Conservation (phyloP, 176 grass and related monocot genomes). For the Poa annua region DNA sequence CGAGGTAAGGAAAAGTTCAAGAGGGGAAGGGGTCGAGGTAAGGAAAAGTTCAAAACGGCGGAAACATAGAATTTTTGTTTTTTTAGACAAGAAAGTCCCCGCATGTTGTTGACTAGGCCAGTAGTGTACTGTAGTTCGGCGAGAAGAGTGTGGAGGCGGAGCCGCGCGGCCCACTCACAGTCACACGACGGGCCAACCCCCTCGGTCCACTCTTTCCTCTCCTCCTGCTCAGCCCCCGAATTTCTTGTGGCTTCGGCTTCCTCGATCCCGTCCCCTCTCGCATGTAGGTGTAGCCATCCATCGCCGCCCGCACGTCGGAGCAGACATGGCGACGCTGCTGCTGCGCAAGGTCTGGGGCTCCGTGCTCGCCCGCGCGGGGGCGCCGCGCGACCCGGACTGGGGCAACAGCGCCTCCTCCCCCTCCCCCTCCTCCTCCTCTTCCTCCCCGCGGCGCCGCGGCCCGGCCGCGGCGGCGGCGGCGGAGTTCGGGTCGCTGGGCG, state of each 20-base stretch:
- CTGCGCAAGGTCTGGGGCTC: conserved; percentile 77
- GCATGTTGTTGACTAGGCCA: too few species aligned
- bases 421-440: conserved; percentile 22
- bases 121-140: too few species aligned
- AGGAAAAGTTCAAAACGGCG: too few species aligned
- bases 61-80: too few species aligned
- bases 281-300: conserved; percentile 16
- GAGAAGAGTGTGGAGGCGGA: too few species aligned
- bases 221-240: too few species aligned
- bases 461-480: background rate
- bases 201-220: too few species aligned
- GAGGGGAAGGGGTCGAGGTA: too few species aligned
- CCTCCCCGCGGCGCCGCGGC: conserved; percentile 28
- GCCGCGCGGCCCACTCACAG: background rate
- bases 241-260: background rate
- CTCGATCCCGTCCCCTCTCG: background rate
- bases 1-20: too few species aligned
- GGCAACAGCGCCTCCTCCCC: background rate
- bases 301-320: background rate
- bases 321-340: conserved; percentile 63
- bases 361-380: conserved; percentile 52
- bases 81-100: too few species aligned
- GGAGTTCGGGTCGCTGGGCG: conserved; percentile 52
- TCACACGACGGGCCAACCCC: conserved; percentile 18
- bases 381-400: background rate